Base-by-base conservation (phyloP, 768 basidiomycete genomes). In the Saitozyma sp. region DNA sequence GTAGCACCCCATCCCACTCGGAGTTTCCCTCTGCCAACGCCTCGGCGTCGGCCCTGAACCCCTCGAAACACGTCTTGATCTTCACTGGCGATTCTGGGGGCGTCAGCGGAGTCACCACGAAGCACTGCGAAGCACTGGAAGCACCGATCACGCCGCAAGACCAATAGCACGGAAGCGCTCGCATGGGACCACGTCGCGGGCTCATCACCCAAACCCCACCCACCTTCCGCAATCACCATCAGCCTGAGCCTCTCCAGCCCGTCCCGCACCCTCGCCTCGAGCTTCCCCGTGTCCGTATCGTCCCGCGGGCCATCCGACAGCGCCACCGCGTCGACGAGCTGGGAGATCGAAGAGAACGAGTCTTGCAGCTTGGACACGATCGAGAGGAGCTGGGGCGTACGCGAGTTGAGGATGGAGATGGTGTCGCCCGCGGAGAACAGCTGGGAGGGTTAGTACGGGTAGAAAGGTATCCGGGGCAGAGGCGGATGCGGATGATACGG, bases 391-490 rank as follows among this genome's bases (percentile, higher is more conserved):
- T 79, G 69, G 0, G 78, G 78, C 14, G 76, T 79, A 6, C 71
- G 70, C 11, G 71, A 69, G 56, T 78, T 78, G 14, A 79, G 63
- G 16, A 69, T 56, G 8, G 74, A 70, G 41, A 79, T 79, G 0
- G 78, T 76, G 49, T 79, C 75, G 6, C 76, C 76, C 9, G 78
- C 78, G 46, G 71, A 66, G 65, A 79, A 79, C 3, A 79, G 69
- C 74, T 56, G 29, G 29, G 29, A 50, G n/a, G 29, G 29, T 29
- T 29, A 29, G 29, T 29, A 29, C 29, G 29, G 29, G 29, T 29
- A 29, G 29, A 29, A 29, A 43, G 40, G 49, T 19, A 51, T 9
- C 50, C 38, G 17, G 13, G 50, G 37, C 19, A 55, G 43, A 43
- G 16, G 19, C n/a, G 43, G 3, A 50, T 37, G 48, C 9, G 16